A percentile compares a stretch with the other conserved stretches of the same genome.
phyloP scores from a whole-genome alignment of 768 basidiomycete species.

The Tricholoma sp. region DNA sequence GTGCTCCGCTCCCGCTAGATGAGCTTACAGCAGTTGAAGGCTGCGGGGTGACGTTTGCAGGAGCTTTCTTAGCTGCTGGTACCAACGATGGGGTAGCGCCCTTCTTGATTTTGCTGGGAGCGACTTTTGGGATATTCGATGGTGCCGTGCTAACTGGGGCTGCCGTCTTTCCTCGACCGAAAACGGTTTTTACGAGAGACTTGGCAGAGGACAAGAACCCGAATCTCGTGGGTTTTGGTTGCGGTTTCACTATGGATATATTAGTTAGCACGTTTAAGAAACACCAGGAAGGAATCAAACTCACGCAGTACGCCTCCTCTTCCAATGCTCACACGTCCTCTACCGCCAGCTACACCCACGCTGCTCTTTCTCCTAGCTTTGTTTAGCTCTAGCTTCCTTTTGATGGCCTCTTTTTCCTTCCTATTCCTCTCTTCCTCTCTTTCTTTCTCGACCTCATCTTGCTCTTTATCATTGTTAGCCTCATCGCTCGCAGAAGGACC shows the following conservation, averaged over 20 bases:
- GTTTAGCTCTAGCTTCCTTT: conserved; percentile 59
- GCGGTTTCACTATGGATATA: conserved; percentile 29
- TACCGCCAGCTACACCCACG: conserved; percentile 36
- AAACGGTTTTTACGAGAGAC: conserved; percentile 66
- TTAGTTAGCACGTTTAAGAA: conserved; percentile 4
- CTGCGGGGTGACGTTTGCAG: conserved; percentile 10
- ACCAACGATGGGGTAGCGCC: conserved; percentile 8
- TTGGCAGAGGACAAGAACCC: conserved; percentile 73
- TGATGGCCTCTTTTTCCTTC: conserved; percentile 52
- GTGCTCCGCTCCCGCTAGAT: conserved; percentile 10
- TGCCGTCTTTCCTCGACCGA: conserved; percentile 52
- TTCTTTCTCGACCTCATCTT: conserved; percentile 36
- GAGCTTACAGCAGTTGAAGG: conserved; percentile 17
- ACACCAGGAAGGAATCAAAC: conserved; percentile 12
- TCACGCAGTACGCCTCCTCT: conserved; percentile 36
- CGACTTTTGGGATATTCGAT: conserved; percentile 7
- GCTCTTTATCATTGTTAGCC: conserved; percentile 25
- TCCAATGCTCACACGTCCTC: conserved; percentile 35
- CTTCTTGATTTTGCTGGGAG: conserved; percentile 7
- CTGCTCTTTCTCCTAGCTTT: conserved; percentile 70
- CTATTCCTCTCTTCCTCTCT: conserved; percentile 43
- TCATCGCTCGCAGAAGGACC: conserved; percentile 17
- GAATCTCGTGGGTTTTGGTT: conserved; percentile 50
- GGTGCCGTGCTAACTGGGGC: conserved; percentile 18
- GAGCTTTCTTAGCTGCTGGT: conserved; percentile 11